phyloP scores from a whole-genome alignment of 257 asterid genomes.

The Solanum microdontum region DNA sequence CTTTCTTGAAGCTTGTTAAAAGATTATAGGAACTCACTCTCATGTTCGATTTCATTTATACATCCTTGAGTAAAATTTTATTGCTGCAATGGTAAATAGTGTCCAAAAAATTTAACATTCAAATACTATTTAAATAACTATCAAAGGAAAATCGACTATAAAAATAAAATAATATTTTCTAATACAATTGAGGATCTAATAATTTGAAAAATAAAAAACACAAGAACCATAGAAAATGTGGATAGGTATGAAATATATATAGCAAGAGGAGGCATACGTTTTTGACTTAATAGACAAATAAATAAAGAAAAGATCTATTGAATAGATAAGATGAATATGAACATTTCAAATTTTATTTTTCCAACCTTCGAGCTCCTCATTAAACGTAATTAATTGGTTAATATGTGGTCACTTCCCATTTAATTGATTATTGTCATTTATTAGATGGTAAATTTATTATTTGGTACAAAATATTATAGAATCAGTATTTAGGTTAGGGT shows the following conservation, averaged over 20 bases:
- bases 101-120: no score
- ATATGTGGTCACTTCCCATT: background rate
- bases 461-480: background rate
- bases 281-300: background rate
- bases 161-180: background rate
- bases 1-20: slow-evolving; percentile 28
- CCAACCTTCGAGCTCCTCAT: background rate
- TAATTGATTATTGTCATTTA: no score
- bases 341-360: no score
- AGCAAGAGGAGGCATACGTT: background rate
- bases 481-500: background rate
- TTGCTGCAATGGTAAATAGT: slow-evolving; percentile 12
- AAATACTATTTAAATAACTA: background rate
- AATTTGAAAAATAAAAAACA: background rate
- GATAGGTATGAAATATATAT: no score
- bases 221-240: background rate
- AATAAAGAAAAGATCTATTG: background rate
- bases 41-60: slow-evolving; percentile 53
- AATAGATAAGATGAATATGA: background rate
- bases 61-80: slow-evolving; percentile 54
- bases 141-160: background rate
- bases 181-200: background rate
- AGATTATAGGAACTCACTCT: slow-evolving; percentile 45
- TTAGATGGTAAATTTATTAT: background rate
- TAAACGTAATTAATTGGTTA: no score